Evolutionary conservation across 2,329 filamentous ascomycete species (phyloP).

Genomic region (Aspergillus alliaceus): DNA sequence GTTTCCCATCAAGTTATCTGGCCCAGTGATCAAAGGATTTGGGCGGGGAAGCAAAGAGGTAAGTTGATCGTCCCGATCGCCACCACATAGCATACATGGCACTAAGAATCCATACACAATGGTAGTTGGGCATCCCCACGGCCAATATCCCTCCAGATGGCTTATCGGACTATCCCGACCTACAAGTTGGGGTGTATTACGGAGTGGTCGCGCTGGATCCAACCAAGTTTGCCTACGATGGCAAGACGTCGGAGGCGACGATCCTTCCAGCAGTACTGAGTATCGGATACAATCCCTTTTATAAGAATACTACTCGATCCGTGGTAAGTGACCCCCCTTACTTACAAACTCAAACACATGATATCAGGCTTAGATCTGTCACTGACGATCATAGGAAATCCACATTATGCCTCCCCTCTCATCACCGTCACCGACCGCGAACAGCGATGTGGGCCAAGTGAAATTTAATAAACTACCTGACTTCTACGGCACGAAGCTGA

Average conservation of each 20-base stretch:
- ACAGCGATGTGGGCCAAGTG: constrained; percentile 20
- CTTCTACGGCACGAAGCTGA: constrained; percentile 82
- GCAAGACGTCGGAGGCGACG: constrained; percentile 15
- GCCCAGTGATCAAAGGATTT: constrained; percentile 88
- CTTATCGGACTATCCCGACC: constrained; percentile 61
- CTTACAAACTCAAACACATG: neutral
- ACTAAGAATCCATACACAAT: neutral
- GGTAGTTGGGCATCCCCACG: constrained; percentile 93
- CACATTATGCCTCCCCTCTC: constrained; percentile 79
- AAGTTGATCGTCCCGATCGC: constrained; percentile 16
- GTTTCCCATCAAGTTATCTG: constrained; percentile 80
- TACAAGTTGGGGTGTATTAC: constrained; percentile 85
- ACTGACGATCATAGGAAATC: constrained; percentile 59
- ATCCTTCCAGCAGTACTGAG: constrained; percentile 89
- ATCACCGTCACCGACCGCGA: constrained; percentile 34
- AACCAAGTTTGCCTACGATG: constrained; percentile 26
- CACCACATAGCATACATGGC: neutral
- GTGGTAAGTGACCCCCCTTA: constrained; percentile 53
- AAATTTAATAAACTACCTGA: constrained; percentile 56
- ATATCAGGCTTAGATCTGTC: neutral
- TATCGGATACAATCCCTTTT: constrained; percentile 96
- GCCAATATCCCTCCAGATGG: constrained; percentile 75
- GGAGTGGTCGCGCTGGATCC: constrained; percentile 77
- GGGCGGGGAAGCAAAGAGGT: constrained; percentile 92
- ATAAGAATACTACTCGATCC: constrained; percentile 82